Percentiles rank a stretch among this genome's conserved stretches.
These are phyloP conservation scores for Bipolaris sorokiniana DNA, from an alignment of 2,329 filamentous ascomycete species.

Conservation along the genomic window DNA sequence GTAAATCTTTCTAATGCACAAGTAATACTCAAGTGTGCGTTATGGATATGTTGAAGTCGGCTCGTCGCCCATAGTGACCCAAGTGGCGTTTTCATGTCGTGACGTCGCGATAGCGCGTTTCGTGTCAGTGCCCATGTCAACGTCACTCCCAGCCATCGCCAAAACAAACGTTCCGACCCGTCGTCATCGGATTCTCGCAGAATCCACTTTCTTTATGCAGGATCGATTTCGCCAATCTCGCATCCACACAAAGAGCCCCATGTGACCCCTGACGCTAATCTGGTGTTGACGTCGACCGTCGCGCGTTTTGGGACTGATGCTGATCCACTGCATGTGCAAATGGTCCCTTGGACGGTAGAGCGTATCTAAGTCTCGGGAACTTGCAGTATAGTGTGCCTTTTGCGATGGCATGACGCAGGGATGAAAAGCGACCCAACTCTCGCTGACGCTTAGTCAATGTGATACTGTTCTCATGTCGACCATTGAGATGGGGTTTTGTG, in stretches of 20 bases:
- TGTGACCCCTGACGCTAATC: conserved; percentile 31
- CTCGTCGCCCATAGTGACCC: background rate
- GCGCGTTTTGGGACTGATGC: conserved; percentile 5
- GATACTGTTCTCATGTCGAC: background rate
- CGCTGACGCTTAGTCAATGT: background rate
- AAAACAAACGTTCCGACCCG: conserved; percentile 16
- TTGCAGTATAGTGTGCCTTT: background rate
- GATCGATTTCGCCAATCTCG: conserved; percentile 35
- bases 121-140: conserved; percentile 23
- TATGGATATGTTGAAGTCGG: too few relatives aligned
- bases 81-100: conserved; percentile 11
- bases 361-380: background rate
- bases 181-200: conserved; percentile 23
- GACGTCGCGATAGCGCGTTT: conserved; percentile 27
- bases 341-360: background rate
- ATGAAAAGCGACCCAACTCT: background rate
- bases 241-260: conserved; percentile 20
- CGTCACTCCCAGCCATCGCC: conserved; percentile 23
- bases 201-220: conserved; percentile 20
- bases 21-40: background rate
- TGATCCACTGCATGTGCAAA: background rate
- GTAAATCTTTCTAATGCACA: background rate
- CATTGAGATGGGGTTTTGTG: background rate
- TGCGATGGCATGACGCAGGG: conserved; percentile 10
- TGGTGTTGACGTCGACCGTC: conserved; percentile 31